Evolutionary conservation across 805 yeast genomes (phyloP).

Genomic region (Cyberlindnera euphorbiae): DNA sequence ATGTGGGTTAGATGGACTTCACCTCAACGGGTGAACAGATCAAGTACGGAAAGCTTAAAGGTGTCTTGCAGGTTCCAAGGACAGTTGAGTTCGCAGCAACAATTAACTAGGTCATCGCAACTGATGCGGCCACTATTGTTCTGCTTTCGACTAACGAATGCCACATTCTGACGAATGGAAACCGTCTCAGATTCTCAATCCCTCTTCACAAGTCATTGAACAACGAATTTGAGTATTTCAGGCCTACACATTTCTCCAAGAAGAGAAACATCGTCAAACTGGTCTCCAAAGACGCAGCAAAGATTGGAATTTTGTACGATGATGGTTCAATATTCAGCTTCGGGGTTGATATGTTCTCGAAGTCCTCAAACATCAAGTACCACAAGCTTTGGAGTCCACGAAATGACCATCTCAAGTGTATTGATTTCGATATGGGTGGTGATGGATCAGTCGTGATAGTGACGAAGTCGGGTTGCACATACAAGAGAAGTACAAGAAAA

Average conservation of each 20-base stretch:
- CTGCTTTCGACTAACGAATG: constrained; percentile 54
- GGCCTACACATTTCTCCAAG: constrained; percentile 46
- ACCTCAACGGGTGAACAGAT: constrained; percentile 28
- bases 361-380: constrained; percentile 40
- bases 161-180: constrained; percentile 54
- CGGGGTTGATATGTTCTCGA: constrained; percentile 24
- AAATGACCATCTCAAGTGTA: constrained; percentile 49
- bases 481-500: constrained; percentile 24
- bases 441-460: constrained; percentile 69
- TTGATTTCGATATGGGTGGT: constrained; percentile 61
- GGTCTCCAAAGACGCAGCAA: constrained; percentile 35
- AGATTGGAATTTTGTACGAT: constrained; percentile 46
- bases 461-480: constrained; percentile 67
- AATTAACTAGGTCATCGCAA: constrained; percentile 54
- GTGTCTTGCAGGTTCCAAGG: constrained; percentile 38
- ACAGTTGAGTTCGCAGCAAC: constrained; percentile 32
- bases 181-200: constrained; percentile 47
- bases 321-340: constrained; percentile 47
- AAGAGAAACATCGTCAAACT: constrained; percentile 31
- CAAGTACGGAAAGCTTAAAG: constrained; percentile 30
- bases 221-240: constrained; percentile 47
- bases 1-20: constrained; percentile 77
- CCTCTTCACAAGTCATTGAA: constrained; percentile 29
- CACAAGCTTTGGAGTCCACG: constrained; percentile 58
- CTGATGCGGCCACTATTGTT: constrained; percentile 67